Base-by-base conservation (phyloP, 371 early-diverging fungal genomes). In the Rhizopus arrhizus region DNA sequence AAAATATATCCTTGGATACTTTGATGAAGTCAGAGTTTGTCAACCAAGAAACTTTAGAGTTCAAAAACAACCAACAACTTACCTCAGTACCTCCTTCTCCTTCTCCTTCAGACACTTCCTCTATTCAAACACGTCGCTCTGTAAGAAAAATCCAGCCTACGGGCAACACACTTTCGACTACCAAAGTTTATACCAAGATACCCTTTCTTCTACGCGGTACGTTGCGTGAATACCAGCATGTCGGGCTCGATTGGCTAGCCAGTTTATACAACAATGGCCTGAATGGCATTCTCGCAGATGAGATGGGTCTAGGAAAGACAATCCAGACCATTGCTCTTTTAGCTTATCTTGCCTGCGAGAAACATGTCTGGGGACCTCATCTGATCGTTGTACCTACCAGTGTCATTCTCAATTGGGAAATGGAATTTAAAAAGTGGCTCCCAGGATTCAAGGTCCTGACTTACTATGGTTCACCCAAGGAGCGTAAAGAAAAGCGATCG, bases 221-320 rank as follows among this genome's bases (percentile, higher is more conserved):
- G 22, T 74, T 92, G 51, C 87, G 92, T 54, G 87, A 84, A 65
- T 92, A 92, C 59, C 92, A 92, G 61, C 86, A 84, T 49, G 87
- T 87, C 15, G 91, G 93, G 2, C 70, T 91, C 58, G 88, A 89
- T 59, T 91, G 91, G 91, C 78, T 92, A 28, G 87, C 94, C 5
- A 92, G 93, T 50, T 77, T 98, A 52, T 98, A 98, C 78, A 91
- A 91, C 62, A 96, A 97, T 63, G 81, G 91, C 7, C 77, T 94
- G 49, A 95, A 95, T 69, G 97, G 99, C 32, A 99, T 99, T 53
- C 80, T 99, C 56, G 99, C 99, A 0, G 99, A 99, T 75, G 99
- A 99, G 75, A 99, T 99, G 99, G 96, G 97, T 12, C 77, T 97
- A 16, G 97, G 96, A 38, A 95, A 97, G 73, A 96, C 97, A 0